phyloP scores from a whole-genome alignment of 225 moss, liverwort and hornwort genomes.

The Anthoceros angustus region DNA sequence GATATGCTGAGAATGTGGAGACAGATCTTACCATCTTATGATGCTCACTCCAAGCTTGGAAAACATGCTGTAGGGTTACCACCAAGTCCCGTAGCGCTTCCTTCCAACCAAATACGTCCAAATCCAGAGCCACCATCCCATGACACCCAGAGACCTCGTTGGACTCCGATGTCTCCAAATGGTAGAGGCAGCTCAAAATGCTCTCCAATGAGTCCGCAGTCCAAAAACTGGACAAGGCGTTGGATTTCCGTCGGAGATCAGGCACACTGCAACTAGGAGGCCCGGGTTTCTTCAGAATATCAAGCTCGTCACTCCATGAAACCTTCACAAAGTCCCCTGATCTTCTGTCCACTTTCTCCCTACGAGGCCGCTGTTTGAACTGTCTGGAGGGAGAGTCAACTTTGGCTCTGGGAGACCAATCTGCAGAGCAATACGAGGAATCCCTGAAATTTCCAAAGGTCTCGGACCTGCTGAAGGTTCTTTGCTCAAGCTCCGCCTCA shows the following conservation, averaged over 20 bases:
- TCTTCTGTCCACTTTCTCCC: not conserved
- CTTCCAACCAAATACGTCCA: not conserved
- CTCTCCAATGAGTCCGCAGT: not conserved
- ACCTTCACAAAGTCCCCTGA: not conserved
- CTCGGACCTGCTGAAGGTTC: not conserved
- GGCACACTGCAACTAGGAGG: not conserved
- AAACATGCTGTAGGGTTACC: not conserved
- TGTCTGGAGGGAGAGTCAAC: not conserved
- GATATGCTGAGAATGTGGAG: not conserved
- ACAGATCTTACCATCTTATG: not conserved
- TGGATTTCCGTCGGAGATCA: not conserved
- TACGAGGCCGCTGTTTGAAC: not conserved
- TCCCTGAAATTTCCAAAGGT: not conserved
- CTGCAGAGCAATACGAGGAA: not conserved
- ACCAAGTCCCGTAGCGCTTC: not conserved
- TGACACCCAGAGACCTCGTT: not conserved
- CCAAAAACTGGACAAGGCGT: not conserved
- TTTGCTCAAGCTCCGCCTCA: not conserved
- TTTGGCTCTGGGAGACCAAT: constrained; percentile 1
- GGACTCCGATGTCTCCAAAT: not conserved
- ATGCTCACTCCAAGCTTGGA: not conserved
- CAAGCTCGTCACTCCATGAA: not conserved
- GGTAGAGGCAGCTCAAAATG: not conserved
- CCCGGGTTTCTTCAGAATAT: not conserved
- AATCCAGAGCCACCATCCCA: not conserved